Evolutionary conservation across 2,329 filamentous ascomycete genomes (phyloP).

Genomic region (Epichloe sylvatica): DNA sequence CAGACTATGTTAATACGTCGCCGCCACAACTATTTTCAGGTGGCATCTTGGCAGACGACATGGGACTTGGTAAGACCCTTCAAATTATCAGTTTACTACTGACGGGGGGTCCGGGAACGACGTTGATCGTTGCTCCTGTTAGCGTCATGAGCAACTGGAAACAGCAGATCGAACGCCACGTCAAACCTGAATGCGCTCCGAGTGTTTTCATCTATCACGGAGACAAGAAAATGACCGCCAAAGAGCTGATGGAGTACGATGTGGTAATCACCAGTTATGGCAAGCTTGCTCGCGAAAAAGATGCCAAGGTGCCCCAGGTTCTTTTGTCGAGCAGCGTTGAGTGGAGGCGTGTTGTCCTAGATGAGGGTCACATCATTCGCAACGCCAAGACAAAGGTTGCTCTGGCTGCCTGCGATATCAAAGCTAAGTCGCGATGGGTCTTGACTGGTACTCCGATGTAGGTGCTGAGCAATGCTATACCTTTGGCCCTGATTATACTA

Average conservation of each 20-base stretch:
- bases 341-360: slow-evolving; percentile 69
- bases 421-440: slow-evolving; percentile 63
- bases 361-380: slow-evolving; percentile 72
- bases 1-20: slow-evolving; percentile 43
- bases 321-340: slow-evolving; percentile 29
- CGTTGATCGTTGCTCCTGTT: slow-evolving; percentile 68
- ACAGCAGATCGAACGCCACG: slow-evolving; percentile 61
- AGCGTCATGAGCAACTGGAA: slow-evolving; percentile 88
- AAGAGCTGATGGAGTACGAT: slow-evolving; percentile 51
- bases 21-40: slow-evolving; percentile 57
- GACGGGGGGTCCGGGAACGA: slow-evolving; percentile 41
- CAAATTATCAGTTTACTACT: slow-evolving; percentile 72
- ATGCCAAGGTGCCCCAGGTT: slow-evolving; percentile 27
- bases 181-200: slow-evolving; percentile 47
- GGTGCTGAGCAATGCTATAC: slow-evolving; percentile 11
- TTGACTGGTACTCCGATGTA: slow-evolving; percentile 68
- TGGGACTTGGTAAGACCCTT: slow-evolving; percentile 83
- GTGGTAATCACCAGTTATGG: slow-evolving; percentile 79
- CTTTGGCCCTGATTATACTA: slow-evolving; percentile 9
- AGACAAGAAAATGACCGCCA: slow-evolving; percentile 37
- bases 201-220: slow-evolving; percentile 66
- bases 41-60: slow-evolving; percentile 76
- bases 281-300: slow-evolving; percentile 54
- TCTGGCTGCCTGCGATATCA: slow-evolving; percentile 50
- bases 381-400: slow-evolving; percentile 63